These are phyloP conservation scores for Shiraia sp. DNA, from an alignment of 2,329 filamentous ascomycete species.

Conservation along the genomic window DNA sequence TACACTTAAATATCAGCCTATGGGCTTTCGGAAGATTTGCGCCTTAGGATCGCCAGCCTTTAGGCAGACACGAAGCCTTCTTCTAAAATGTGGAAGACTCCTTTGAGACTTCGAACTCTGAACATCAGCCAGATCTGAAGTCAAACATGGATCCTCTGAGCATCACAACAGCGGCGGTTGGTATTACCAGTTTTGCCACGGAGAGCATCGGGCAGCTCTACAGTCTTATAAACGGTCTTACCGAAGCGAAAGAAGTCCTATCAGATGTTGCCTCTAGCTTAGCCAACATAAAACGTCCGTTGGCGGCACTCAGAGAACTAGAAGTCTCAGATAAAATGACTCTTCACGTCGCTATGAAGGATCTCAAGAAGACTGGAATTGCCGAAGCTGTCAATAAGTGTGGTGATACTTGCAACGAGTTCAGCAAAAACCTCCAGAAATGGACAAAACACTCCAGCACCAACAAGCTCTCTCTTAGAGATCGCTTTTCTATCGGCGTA, in stretches of 20 bases:
- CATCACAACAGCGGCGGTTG: conserved; percentile 1
- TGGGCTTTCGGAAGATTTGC: too few species aligned
- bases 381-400: conserved; percentile 16
- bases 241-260: conserved; percentile 14
- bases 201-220: conserved; percentile 11
- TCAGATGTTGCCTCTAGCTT: conserved; percentile 9
- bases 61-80: too few species aligned
- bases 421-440: conserved; percentile 10
- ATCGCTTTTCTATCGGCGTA: conserved; percentile 12
- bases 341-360: conserved; percentile 5
- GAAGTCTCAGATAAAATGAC: conserved; percentile 6
- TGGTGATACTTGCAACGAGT: conserved; percentile 10
- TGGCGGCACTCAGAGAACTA: conserved; percentile 13
- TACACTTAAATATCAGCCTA: too few species aligned
- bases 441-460: conserved; percentile 18
- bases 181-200: conserved; percentile 9
- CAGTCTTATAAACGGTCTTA: conserved; percentile 7
- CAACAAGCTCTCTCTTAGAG: conserved; percentile 9
- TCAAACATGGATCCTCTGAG: not conserved
- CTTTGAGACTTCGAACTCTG: too few species aligned
- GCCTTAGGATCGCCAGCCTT: too few species aligned
- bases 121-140: not conserved
- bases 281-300: conserved; percentile 8
- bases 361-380: conserved; percentile 13
- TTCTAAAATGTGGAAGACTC: too few species aligned